phyloP scores from a whole-genome alignment of 768 basidiomycete genomes.

The Podaxis rugospora region DNA sequence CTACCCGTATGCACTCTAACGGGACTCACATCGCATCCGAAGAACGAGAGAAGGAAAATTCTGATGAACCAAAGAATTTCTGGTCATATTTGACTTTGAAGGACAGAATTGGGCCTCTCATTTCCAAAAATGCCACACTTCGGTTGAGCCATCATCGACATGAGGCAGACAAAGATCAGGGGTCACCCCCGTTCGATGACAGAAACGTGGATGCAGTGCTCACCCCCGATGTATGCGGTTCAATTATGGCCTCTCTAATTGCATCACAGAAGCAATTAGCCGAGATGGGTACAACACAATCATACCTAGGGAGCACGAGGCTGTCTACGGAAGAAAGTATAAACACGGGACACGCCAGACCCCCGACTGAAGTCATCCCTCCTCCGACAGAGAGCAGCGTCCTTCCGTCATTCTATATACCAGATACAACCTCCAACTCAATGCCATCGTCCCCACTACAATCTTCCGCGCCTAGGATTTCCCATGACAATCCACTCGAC shows the following conservation, averaged over 20 bases:
- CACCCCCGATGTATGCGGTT: slow-evolving; percentile 4
- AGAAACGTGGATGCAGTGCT: slow-evolving; percentile 1
- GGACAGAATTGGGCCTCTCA: slow-evolving; percentile 15
- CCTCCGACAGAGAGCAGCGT: neutral
- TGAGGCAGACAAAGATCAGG: neutral
- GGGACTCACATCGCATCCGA: neutral
- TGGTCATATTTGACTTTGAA: slow-evolving; percentile 9
- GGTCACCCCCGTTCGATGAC: neutral
- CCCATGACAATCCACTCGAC: neutral
- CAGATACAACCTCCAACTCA: neutral
- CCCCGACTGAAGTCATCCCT: neutral
- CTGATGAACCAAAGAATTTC: neutral
- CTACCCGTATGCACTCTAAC: too few species aligned
- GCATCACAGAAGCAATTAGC: neutral
- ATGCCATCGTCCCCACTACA: neutral
- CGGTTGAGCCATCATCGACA: neutral
- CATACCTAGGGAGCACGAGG: neutral
- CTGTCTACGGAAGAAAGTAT: neutral
- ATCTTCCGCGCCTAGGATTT: neutral
- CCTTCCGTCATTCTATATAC: neutral
- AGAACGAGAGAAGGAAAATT: neutral
- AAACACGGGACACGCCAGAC: neutral
- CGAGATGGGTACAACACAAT: neutral
- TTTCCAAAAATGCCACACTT: slow-evolving; percentile 13
- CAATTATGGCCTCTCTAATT: neutral